Evolutionary conservation across 768 basidiomycete species (phyloP).

Genomic region (Suillus occidentalis): DNA sequence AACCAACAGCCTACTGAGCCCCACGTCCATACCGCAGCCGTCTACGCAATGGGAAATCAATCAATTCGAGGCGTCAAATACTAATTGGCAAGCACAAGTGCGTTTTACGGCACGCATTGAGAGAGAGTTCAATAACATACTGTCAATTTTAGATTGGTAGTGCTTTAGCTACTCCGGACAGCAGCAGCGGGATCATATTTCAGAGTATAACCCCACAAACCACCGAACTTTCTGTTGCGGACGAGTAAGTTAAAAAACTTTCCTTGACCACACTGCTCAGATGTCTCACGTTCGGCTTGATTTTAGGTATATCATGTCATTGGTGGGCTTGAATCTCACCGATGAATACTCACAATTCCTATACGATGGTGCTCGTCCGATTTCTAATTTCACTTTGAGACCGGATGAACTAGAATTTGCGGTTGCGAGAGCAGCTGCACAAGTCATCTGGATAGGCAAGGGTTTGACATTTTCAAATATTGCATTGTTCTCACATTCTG

Average conservation of each 20-base stretch:
- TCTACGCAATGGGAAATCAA: neutral
- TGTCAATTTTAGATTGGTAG: neutral
- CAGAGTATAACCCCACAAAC: neutral
- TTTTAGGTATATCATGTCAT: conserved; percentile 3
- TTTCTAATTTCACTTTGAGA: neutral
- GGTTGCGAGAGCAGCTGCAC: neutral
- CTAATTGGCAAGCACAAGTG: neutral
- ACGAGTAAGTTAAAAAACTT: neutral
- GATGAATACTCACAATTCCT: neutral
- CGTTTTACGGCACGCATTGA: neutral
- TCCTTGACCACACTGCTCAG: neutral
- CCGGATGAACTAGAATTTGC: conserved; percentile 1
- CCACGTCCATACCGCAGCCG: neutral
- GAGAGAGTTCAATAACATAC: neutral
- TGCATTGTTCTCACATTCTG: neutral
- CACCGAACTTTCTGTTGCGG: neutral
- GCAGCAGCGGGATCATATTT: neutral
- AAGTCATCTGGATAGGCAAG: neutral
- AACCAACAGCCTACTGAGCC: neutral
- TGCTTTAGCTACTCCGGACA: neutral
- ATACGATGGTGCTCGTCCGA: neutral
- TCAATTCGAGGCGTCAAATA: neutral
- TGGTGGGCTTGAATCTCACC: neutral
- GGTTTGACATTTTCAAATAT: neutral
- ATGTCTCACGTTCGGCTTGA: neutral